phyloP scores from a whole-genome alignment of 1,139 yeast species.

The Chernovozyma sophiae-reginae region DNA sequence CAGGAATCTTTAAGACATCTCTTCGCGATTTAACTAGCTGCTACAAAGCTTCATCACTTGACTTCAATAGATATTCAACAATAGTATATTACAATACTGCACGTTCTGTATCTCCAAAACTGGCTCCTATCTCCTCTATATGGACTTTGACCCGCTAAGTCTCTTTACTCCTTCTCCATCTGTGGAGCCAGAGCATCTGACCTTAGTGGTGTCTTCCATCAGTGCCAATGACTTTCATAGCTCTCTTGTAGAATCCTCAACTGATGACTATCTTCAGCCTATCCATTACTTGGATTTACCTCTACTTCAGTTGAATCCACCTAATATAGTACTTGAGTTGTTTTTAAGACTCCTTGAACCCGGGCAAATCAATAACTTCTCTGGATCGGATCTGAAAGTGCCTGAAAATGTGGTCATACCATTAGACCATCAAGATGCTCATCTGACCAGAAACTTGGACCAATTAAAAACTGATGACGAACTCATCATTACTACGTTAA shows the following conservation, averaged over 20 bases:
- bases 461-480: not conserved
- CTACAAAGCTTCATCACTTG: too few relatives aligned
- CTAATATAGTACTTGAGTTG: slow-evolving; percentile 39
- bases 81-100: too few relatives aligned
- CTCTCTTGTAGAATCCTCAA: not conserved
- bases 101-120: too few relatives aligned
- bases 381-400: slow-evolving; percentile 8
- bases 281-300: slow-evolving; percentile 72
- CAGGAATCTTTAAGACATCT: too few relatives aligned
- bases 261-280: slow-evolving; percentile 22
- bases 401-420: slow-evolving; percentile 8
- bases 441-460: slow-evolving; percentile 11
- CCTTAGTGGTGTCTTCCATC: not conserved
- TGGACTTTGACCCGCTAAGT: slow-evolving; percentile 44
- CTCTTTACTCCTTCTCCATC: slow-evolving; percentile 28
- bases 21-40: too few relatives aligned
- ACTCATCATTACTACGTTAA: not conserved
- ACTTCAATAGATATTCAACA: too few relatives aligned
- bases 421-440: slow-evolving; percentile 11
- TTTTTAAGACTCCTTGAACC: slow-evolving; percentile 51
- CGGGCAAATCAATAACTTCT: slow-evolving; percentile 54
- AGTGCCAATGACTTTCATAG: not conserved
- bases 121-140: too few relatives aligned
- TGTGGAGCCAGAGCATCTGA: not conserved
- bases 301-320: slow-evolving; percentile 41